Evolutionary conservation across 2,329 filamentous ascomycete species (phyloP), one percentile per base, ranked within the genome.

Genomic region (Calonectria leucothoes): DNA sequence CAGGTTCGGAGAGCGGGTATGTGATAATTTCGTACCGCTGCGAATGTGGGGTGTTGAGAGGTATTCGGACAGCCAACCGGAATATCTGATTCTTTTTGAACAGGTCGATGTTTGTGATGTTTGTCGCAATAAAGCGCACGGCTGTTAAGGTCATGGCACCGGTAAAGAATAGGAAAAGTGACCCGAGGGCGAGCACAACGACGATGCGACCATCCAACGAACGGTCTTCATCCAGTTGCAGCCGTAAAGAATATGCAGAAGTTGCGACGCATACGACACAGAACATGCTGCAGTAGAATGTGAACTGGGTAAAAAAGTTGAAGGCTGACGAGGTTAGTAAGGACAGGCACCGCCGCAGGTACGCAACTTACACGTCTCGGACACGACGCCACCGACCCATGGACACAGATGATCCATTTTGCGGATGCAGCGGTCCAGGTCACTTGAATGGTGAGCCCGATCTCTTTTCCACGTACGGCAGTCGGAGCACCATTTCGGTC

Each of bases 401-500:
- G 96, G 97, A 81, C 97, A 99, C 80, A 96, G 97, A 82, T 98
- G 96, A 76, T 98, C 96, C 94, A 98, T 97, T 80, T 97, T 97
- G 49, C 90, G 87, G 27, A 98, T 94, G 81, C 96, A 98, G 52
- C 95, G 90, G 64, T 91, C 91, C 15, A 97, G 87, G 81, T 98
- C 94, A 66, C 93, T 93, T 81, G 94, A 97, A 84, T 98, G 96
- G 82, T 98, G 95, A 3, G 94, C 91, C 4, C 96, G 90, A 81
- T 98, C 96, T 0, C 94, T 92, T 83, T 98, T 98, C 91, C 94
- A 98, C 76, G 93, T 94, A 70, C 91, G 91, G 82, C 96, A 99
- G 66, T 91, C 90, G 5, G 92, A 93, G 85, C 96, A 99, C 92
- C 95, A 98, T 37, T 92, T 91, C 0, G 96, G 96, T n/a, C 93